Evolutionary conservation across 768 basidiomycete species (phyloP), one percentile per base, ranked within the genome.

Genomic region (Phanerochaete sordida): DNA sequence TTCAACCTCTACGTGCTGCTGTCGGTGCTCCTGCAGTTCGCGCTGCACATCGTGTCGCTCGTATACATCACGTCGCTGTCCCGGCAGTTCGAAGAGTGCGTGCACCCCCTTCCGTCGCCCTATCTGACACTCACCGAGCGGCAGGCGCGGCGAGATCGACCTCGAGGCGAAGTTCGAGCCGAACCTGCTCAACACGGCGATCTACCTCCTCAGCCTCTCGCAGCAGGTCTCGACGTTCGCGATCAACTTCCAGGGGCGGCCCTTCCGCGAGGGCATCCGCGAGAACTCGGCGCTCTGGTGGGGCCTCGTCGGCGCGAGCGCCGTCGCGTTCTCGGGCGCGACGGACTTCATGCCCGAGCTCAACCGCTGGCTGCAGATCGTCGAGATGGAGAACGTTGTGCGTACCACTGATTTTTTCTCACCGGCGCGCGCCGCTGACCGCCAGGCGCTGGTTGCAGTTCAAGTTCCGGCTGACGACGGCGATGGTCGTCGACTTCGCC

Each of bases 201-300:
- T 99, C 68, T 99, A 95, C 76, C 85, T 98, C 28, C 81, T 99
- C 54, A 90, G 95, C 56, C 82, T 98, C 37, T 95, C 93, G 1
- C 96, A 99, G 72, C 97, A 99, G 73, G 96, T 99, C 1, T 98
- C 96, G 7, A 98, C 97, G 0, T 98, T 99, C 69, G 88, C 95
- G 3, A 94, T 98, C 77, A 99, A 99, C 78, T 99, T 95, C 83
- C 93, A 95, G 83, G 97, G 97, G 9, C 90, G 97, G 35, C 97
- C 97, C 0, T 99, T 98, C 87, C 88, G 97, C 33, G 97, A 99
- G 75, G 94, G 94, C 37, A 98, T 99, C 69, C 84, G 92, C 2
- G 97, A 99, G 75, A 99, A 99, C 74, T 77, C 87, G 2, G 90
- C 94, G n/a, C 71, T 99, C 21, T 98, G 84, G 73, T 98, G 87